Percentiles rank a stretch among this genome's conserved stretches.
phyloP scores from a whole-genome alignment of 108 stramenopile genomes.

The Cyclotella sp. region DNA sequence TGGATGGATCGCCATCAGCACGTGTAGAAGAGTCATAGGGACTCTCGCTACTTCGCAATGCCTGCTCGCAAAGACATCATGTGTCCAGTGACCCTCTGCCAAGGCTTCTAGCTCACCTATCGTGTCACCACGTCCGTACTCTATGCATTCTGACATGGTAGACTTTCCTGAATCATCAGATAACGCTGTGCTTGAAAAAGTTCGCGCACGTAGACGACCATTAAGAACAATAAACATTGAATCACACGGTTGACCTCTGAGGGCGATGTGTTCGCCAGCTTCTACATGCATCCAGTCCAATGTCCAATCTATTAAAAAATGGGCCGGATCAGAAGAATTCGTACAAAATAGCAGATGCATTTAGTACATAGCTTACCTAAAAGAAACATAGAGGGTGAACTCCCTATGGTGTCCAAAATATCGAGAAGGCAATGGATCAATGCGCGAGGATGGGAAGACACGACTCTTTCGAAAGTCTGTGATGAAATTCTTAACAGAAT shows the following conservation, averaged over 20 bases:
- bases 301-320: conserved; percentile 34
- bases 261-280: conserved; percentile 53
- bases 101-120: conserved; percentile 55
- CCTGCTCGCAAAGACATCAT: conserved; percentile 54
- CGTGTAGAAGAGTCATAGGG: conserved; percentile 46
- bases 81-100: conserved; percentile 38
- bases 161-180: not conserved
- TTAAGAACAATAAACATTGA: conserved; percentile 62
- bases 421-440: conserved; percentile 43
- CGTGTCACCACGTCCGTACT: conserved; percentile 59
- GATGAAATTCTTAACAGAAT: conserved; percentile 50
- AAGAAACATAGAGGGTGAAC: conserved; percentile 51
- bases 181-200: too few species aligned
- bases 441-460: conserved; percentile 43
- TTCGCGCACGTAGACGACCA: conserved; percentile 50
- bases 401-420: conserved; percentile 40
- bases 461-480: conserved; percentile 36
- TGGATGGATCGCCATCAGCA: conserved; percentile 49
- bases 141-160: conserved; percentile 7
- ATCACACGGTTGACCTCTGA: conserved; percentile 50
- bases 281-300: conserved; percentile 57
- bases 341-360: too few species aligned
- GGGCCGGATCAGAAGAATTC: not conserved
- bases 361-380: conserved; percentile 16
- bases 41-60: conserved; percentile 57